phyloP scores from a whole-genome alignment of 495 filamentous ascomycete genomes.

The Xylaria flabelliformis region DNA sequence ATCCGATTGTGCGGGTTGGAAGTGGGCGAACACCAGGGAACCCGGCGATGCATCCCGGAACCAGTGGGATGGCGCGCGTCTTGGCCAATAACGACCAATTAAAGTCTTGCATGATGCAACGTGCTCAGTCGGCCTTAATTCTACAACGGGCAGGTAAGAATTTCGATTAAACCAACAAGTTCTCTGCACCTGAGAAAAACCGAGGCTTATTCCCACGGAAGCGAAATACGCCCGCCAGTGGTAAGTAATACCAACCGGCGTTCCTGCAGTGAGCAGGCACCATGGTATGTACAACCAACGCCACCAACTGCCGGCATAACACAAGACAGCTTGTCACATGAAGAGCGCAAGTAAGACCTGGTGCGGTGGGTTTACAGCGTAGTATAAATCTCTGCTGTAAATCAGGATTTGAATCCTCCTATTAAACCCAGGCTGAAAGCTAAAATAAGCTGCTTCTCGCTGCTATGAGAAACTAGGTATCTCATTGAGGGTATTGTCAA shows the following conservation, averaged over 20 bases:
- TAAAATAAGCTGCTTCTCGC: neutral
- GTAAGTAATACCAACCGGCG: neutral
- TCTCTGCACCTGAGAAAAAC: neutral
- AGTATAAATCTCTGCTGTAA: neutral
- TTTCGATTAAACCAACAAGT: neutral
- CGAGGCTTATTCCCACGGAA: neutral
- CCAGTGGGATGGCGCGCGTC: neutral
- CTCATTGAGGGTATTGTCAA: neutral
- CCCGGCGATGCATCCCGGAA: neutral
- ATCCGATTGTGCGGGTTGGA: constrained; percentile 12
- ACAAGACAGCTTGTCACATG: neutral
- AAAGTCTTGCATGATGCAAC: constrained; percentile 9
- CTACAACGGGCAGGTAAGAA: constrained; percentile 1
- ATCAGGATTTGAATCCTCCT: neutral
- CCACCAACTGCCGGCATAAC: constrained; percentile 1
- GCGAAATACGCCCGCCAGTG: neutral
- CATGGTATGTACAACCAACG: neutral
- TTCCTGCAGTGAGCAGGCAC: constrained; percentile 14
- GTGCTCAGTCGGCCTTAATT: neutral
- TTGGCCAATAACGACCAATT: constrained; percentile 7
- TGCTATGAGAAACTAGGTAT: neutral
- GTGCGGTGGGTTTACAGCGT: neutral
- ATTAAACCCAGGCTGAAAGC: neutral
- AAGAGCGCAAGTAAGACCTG: neutral
- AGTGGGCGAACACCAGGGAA: neutral